Base-by-base conservation (phyloP, 2,329 filamentous ascomycete species). In the Neonectria sp. region DNA sequence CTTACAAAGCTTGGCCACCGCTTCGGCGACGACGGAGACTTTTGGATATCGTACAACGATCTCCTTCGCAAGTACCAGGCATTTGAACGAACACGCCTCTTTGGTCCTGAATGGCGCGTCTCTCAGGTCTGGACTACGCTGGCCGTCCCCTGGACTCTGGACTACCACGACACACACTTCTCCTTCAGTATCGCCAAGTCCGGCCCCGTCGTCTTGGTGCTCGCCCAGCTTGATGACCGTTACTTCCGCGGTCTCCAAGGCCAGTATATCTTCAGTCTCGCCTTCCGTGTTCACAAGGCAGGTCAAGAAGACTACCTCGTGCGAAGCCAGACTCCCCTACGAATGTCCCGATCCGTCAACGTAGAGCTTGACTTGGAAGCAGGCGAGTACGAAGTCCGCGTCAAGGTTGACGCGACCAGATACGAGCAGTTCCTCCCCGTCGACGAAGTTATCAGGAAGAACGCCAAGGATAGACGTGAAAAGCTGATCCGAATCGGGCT, bases 1-100 rank as follows among this genome's bases (percentile, higher is more conserved):
- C 90, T 95, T 80, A 82, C 90, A 67, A 90, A 91, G 73, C 85
- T 96, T 1, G 85, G 87, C 52, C 92, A 95, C 77, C 89, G 88
- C 48, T 95, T 95, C 72, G 92, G 93, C 45, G 91, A 94, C 71
- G 93, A 95, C 72, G 93, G 92, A 27, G 89, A 86, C 52, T 89
- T 89, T 68, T 89, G 87, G 87, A 89, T 89, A 73, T 83, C 86
- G 3, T 89, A 90, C 72, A 82, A 86, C 21, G 88, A 90, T 71
- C 83, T 90, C 12, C 82, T 90, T n/a, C 82, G 82, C 67, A 89
- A 89, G 70, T 90, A 88, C 61, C 86, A 88, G 69, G 83, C 85
- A 57, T 86, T 90, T 65, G 86, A 90, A 72, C 85, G 88, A 63
- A 90, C 88, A 0, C 85, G 88, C 1, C 84, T 90, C 25, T 90